Evolutionary conservation across 805 yeast species (phyloP).

Genomic region (Starmerella gropengiesseri): DNA sequence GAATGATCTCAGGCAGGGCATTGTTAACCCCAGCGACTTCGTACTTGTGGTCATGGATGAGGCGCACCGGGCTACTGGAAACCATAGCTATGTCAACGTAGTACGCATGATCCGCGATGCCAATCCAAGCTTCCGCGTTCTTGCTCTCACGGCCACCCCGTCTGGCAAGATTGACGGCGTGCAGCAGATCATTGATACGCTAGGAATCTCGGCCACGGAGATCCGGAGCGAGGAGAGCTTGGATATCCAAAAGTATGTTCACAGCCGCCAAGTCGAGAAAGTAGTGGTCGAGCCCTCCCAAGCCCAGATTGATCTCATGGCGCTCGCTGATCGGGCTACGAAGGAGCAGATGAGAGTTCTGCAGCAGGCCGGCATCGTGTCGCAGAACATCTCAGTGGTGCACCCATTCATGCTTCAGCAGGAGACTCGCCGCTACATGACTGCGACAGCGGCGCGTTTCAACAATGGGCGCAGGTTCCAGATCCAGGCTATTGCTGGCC

Average conservation of each 20-base stretch:
- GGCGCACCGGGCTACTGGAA: conserved; percentile 88
- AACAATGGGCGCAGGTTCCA: conserved; percentile 22
- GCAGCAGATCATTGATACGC: conserved; percentile 67
- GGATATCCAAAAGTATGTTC: conserved; percentile 73
- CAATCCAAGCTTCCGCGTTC: conserved; percentile 55
- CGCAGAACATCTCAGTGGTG: conserved; percentile 50
- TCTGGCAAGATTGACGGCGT: conserved; percentile 80
- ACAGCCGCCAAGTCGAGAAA: conserved; percentile 49
- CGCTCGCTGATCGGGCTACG: conserved; percentile 51
- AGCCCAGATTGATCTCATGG: conserved; percentile 48
- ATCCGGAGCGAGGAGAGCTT: conserved; percentile 74
- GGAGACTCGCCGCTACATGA: conserved; percentile 41
- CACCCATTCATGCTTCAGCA: conserved; percentile 38
- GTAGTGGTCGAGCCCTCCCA: conserved; percentile 43
- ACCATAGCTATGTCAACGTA: conserved; percentile 81
- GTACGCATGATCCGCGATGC: conserved; percentile 53
- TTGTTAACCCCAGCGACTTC: conserved; percentile 62
- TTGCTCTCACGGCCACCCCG: conserved; percentile 95
- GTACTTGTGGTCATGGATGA: conserved; percentile 82
- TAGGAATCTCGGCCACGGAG: conserved; percentile 66
- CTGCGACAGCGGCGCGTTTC: conserved; percentile 20
- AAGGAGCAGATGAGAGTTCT: conserved; percentile 56
- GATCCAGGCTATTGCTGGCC: conserved; percentile 34
- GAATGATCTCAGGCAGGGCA: conserved; percentile 69
- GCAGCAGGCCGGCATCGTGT: conserved; percentile 49